phyloP scores from a whole-genome alignment of 2,329 filamentous ascomycete genomes.

The Microcyclospora tardicrescens region DNA sequence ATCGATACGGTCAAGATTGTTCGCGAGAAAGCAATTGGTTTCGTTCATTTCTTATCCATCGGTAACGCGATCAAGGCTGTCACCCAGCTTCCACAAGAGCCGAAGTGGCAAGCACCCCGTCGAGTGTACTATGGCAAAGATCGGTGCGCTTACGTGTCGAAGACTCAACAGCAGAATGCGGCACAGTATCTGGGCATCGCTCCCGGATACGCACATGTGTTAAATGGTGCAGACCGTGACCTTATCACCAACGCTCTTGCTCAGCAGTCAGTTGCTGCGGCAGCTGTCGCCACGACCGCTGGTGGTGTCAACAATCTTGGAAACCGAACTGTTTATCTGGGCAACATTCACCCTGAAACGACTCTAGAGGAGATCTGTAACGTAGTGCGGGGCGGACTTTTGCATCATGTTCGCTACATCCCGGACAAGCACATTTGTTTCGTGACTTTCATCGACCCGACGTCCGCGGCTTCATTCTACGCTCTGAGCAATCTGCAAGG shows the following conservation, averaged over 20 bases:
- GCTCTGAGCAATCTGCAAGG: conserved; percentile 94
- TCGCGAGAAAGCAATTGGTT: conserved; percentile 93
- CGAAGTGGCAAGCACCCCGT: conserved; percentile 90
- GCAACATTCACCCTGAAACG: conserved; percentile 97
- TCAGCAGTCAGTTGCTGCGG: conserved; percentile 93
- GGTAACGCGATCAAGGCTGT: conserved; percentile 98
- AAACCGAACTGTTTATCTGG: conserved; percentile 93
- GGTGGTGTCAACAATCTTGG: conserved; percentile 95
- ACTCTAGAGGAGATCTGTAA: conserved; percentile 99
- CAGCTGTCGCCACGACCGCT: conserved; percentile 89
- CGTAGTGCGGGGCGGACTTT: conserved; percentile 83
- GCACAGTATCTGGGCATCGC: conserved; percentile 96
- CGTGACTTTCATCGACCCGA: conserved; percentile 97
- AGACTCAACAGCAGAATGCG: conserved; percentile 98
- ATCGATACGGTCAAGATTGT: conserved; percentile 98
- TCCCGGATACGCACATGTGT: conserved; percentile 87
- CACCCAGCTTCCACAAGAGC: conserved; percentile 85
- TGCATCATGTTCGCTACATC: conserved; percentile 98
- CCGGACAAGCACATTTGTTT: conserved; percentile 99
- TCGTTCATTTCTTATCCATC: conserved; percentile 94
- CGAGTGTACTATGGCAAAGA: conserved; percentile 99
- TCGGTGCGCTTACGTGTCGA: conserved; percentile 94
- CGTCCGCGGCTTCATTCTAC: conserved; percentile 94
- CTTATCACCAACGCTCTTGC: conserved; percentile 92
- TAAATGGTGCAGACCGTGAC: conserved; percentile 91